phyloP scores from a whole-genome alignment of 805 yeast genomes.

The Starmerella apicola region DNA sequence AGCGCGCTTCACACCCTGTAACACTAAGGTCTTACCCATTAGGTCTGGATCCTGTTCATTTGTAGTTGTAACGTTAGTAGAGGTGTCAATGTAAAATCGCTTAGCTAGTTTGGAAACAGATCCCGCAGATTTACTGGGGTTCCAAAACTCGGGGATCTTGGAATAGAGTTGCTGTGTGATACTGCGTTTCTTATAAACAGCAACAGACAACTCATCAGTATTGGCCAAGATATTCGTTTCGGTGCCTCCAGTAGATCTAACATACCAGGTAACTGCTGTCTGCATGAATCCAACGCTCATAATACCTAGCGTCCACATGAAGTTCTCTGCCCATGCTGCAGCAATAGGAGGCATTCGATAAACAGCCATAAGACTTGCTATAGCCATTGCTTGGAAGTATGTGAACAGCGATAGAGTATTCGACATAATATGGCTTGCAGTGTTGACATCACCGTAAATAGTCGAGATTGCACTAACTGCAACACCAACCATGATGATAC shows the following conservation, averaged over 20 bases:
- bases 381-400: constrained; percentile 86
- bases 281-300: constrained; percentile 69
- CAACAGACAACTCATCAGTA: constrained; percentile 54
- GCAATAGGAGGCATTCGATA: constrained; percentile 90
- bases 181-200: constrained; percentile 48
- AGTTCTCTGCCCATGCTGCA: constrained; percentile 95
- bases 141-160: background rate
- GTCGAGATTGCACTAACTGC: constrained; percentile 79
- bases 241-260: constrained; percentile 66
- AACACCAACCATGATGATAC: constrained; percentile 76
- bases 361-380: constrained; percentile 92
- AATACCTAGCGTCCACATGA: constrained; percentile 92
- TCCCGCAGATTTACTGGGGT: background rate
- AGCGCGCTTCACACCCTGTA: constrained; percentile 88
- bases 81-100: constrained; percentile 3
- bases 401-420: constrained; percentile 85
- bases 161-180: constrained; percentile 5
- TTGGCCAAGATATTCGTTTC: constrained; percentile 65
- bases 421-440: constrained; percentile 96
- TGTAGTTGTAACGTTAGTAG: constrained; percentile 22
- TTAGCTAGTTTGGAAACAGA: background rate
- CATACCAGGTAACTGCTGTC: constrained; percentile 24
- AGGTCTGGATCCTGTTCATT: constrained; percentile 48
- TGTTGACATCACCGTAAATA: constrained; percentile 74
- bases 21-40: constrained; percentile 57